Evolutionary conservation across 352 stramenopile genomes (phyloP).

Genomic region (Pseudoperonospora humuli): DNA sequence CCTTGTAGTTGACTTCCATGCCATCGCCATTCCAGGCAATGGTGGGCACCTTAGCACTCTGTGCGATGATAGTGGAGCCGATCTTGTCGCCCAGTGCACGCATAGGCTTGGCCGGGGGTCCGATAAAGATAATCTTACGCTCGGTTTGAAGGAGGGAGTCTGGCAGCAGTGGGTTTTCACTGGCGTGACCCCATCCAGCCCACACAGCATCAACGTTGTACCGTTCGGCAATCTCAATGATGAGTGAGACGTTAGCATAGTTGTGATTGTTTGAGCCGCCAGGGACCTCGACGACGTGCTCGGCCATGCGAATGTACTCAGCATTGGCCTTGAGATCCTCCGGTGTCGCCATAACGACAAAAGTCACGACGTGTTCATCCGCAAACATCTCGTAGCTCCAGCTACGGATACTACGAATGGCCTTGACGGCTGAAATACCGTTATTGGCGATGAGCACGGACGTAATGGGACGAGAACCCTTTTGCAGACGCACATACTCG

Average conservation of each 20-base stretch:
- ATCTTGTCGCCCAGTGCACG: slow-evolving; percentile 99
- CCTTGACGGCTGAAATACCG: slow-evolving; percentile 98
- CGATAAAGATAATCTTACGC: slow-evolving; percentile 98
- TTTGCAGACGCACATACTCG: slow-evolving; percentile 88
- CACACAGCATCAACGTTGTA: slow-evolving; percentile 97
- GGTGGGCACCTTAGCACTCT: slow-evolving; percentile 97
- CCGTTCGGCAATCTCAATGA: slow-evolving; percentile 96
- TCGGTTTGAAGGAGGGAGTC: slow-evolving; percentile 87
- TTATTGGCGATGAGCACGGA: slow-evolving; percentile 99
- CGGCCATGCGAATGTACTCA: slow-evolving; percentile 99
- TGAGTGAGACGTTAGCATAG: slow-evolving; percentile 99
- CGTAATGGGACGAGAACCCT: slow-evolving; percentile 88
- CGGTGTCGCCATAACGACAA: slow-evolving; percentile 99
- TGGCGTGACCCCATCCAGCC: slow-evolving; percentile 98
- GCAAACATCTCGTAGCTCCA: slow-evolving; percentile 99
- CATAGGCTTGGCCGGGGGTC: slow-evolving; percentile 96
- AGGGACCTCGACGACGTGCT: slow-evolving; percentile 99
- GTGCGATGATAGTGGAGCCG: slow-evolving; percentile 99
- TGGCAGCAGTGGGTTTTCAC: slow-evolving; percentile 96
- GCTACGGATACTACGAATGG: slow-evolving; percentile 96
- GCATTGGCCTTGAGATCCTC: slow-evolving; percentile 99
- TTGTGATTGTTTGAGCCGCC: slow-evolving; percentile 99
- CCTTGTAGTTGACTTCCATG: slow-evolving; percentile 90
- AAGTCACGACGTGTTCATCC: slow-evolving; percentile 90
- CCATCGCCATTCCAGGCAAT: slow-evolving; percentile 99